phyloP scores from a whole-genome alignment of 2,329 filamentous ascomycete species.

The Fusarium redolens region DNA sequence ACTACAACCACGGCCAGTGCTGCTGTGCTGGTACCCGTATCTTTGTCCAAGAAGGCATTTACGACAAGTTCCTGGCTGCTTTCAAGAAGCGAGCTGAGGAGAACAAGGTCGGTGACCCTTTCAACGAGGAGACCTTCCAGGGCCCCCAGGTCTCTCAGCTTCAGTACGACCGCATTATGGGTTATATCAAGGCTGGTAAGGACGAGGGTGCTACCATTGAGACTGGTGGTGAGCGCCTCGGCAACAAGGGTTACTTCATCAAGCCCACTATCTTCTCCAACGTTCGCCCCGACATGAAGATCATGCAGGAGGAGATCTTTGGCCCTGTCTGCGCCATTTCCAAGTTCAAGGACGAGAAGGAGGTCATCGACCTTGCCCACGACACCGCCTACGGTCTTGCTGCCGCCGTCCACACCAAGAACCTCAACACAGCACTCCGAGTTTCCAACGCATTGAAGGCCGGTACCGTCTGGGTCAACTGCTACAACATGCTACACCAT shows the following conservation, averaged over 20 bases:
- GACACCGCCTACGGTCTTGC: slow-evolving; percentile 83
- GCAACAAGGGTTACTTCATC: slow-evolving; percentile 87
- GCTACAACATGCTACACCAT: slow-evolving; percentile 78
- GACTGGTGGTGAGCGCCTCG: slow-evolving; percentile 65
- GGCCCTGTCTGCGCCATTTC: slow-evolving; percentile 86
- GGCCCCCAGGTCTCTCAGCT: slow-evolving; percentile 87
- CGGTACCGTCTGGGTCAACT: slow-evolving; percentile 71
- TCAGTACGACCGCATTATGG: slow-evolving; percentile 91
- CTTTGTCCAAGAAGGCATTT: slow-evolving; percentile 87
- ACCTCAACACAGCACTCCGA: slow-evolving; percentile 84
- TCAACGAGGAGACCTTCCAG: slow-evolving; percentile 83
- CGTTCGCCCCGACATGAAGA: slow-evolving; percentile 86
- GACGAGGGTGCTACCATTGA: slow-evolving; percentile 71
- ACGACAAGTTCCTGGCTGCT: slow-evolving; percentile 84
- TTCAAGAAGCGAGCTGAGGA: slow-evolving; percentile 81
- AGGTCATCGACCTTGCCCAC: slow-evolving; percentile 81
- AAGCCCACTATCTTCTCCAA: slow-evolving; percentile 91
- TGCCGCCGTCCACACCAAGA: slow-evolving; percentile 83
- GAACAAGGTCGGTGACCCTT: slow-evolving; percentile 88
- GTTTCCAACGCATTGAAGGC: slow-evolving; percentile 81
- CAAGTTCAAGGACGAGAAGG: slow-evolving; percentile 87
- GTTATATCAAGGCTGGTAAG: slow-evolving; percentile 76
- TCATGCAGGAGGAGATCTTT: slow-evolving; percentile 93
- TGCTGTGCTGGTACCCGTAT: slow-evolving; percentile 84
- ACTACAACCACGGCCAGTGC: slow-evolving; percentile 73